phyloP scores from a whole-genome alignment of 129 eudicot species.

The Dittrichia graveolens region DNA sequence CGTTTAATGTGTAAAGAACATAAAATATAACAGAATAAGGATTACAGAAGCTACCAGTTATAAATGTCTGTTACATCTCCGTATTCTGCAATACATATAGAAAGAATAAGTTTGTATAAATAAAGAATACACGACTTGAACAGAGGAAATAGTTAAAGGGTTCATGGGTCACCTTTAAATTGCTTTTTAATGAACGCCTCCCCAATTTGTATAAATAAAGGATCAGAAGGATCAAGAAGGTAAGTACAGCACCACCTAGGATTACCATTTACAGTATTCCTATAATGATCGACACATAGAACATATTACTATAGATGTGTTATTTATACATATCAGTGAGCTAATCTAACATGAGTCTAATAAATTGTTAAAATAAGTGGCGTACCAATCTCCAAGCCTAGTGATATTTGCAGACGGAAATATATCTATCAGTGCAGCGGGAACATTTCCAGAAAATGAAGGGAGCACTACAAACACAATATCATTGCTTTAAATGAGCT shows the following conservation, averaged over 20 bases:
- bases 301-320: slow-evolving; percentile 14
- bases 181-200: slow-evolving; percentile 80
- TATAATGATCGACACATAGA: slow-evolving; percentile 19
- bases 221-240: slow-evolving; percentile 96
- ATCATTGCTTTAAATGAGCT: slow-evolving; percentile 6
- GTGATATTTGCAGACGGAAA: slow-evolving; percentile 89
- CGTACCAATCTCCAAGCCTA: slow-evolving; percentile 85
- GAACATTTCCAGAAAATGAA: slow-evolving; percentile 96
- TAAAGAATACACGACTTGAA: not conserved
- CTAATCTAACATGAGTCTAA: slow-evolving; percentile 3
- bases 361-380: slow-evolving; percentile 1
- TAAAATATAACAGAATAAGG: not conserved
- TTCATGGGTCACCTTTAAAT: slow-evolving; percentile 52
- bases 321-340: not conserved
- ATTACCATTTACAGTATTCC: slow-evolving; percentile 89
- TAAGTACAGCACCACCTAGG: slow-evolving; percentile 94
- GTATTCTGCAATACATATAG: slow-evolving; percentile 61
- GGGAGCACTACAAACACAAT: slow-evolving; percentile 68
- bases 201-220: slow-evolving; percentile 82
- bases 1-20: not conserved
- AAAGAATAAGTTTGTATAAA: not conserved
- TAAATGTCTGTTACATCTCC: slow-evolving; percentile 95
- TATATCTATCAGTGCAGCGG: slow-evolving; percentile 67
- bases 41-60: slow-evolving; percentile 66
- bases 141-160: slow-evolving; percentile 12